Conservation (phyloP, 176 grass and related monocot species). For the Bromus sterilis region DNA sequence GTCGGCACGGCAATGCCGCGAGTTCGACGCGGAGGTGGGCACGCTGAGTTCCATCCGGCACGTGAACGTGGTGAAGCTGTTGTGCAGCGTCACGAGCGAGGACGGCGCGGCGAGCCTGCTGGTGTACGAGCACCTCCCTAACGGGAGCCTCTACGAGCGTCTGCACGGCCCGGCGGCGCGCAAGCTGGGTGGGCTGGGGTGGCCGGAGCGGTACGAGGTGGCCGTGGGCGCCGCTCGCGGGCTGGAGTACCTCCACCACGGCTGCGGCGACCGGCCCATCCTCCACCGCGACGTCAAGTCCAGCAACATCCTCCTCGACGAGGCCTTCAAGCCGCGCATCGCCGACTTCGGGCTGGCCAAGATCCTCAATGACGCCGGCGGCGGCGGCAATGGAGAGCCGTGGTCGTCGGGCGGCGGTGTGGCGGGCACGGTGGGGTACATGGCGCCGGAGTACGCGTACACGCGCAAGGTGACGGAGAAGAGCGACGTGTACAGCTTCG, state of each 20-base stretch:
- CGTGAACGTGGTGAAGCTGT: conserved; percentile 87
- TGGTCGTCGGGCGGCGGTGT: conserved; percentile 43
- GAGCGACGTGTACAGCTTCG: conserved; percentile 98
- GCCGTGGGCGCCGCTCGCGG: conserved; percentile 64
- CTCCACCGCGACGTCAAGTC: conserved; percentile 96
- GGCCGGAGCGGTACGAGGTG: conserved; percentile 52
- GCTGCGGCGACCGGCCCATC: conserved; percentile 59
- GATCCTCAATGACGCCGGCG: conserved; percentile 22
- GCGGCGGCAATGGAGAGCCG: neutral
- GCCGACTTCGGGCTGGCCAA: conserved; percentile 91
- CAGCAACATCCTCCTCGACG: conserved; percentile 87
- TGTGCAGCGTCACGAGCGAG: conserved; percentile 76
- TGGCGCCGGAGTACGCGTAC: conserved; percentile 87
- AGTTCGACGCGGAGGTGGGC: conserved; percentile 83
- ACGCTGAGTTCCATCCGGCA: conserved; percentile 78
- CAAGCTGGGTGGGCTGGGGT: conserved; percentile 37
- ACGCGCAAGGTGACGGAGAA: conserved; percentile 77
- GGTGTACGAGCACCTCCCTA: conserved; percentile 88
- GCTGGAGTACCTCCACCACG: conserved; percentile 77
- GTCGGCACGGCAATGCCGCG: conserved; percentile 42
- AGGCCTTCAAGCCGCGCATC: conserved; percentile 67
- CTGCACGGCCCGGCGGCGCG: conserved; percentile 27
- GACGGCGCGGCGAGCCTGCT: conserved; percentile 65
- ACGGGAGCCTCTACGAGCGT: conserved; percentile 62
- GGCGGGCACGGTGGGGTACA: conserved; percentile 77